Conservation (phyloP, 2,329 filamentous ascomycete species). For the Penicillium thymicola region DNA sequence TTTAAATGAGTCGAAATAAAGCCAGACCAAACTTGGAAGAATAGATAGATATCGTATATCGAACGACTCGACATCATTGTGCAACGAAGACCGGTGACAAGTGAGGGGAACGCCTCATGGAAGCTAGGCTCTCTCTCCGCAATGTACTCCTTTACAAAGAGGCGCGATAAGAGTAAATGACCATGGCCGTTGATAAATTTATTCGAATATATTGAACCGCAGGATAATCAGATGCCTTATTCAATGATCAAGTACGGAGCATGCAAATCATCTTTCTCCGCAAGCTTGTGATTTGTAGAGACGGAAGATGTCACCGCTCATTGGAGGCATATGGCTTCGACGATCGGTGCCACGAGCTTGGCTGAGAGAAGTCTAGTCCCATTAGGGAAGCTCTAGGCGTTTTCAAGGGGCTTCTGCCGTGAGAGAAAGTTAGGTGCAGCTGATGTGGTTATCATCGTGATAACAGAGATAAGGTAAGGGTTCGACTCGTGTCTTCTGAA, state of each 20-base stretch:
- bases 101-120: not conserved
- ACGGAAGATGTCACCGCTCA: not conserved
- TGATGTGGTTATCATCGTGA: not conserved
- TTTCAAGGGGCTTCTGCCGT: not conserved
- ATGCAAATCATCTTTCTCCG: constrained; percentile 6
- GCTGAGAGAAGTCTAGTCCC: constrained; percentile 17
- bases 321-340: constrained; percentile 8
- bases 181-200: not conserved
- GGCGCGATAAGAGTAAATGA: constrained; percentile 2
- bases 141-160: not conserved
- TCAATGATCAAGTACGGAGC: not conserved
- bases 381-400: constrained; percentile 29
- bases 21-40: not conserved
- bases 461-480: constrained; percentile 7
- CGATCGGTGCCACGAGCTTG: constrained; percentile 18
- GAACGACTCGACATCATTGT: not conserved
- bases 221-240: not conserved
- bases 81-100: not conserved
- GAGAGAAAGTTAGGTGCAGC: not conserved
- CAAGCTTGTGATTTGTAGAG: constrained; percentile 20
- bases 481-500: not conserved
- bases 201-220: not conserved
- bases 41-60: not conserved
- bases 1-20: not conserved
- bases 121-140: not conserved